Evolutionary conservation across 176 grass and related monocot species (phyloP).

Genomic region (Areca catechu): DNA sequence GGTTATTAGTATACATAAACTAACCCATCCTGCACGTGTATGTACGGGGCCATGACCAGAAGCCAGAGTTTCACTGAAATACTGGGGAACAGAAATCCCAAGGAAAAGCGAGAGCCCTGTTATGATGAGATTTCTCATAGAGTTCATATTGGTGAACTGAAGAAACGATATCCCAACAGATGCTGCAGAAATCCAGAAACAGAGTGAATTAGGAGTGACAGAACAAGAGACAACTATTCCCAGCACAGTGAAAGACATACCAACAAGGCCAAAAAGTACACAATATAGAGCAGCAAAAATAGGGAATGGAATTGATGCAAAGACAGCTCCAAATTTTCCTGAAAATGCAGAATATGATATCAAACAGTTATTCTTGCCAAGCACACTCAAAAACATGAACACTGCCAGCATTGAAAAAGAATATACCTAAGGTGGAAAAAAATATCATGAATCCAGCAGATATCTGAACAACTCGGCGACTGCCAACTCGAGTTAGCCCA

Average conservation of each 20-base stretch:
- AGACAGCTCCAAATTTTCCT: conserved; percentile 53
- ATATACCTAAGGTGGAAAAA: conserved; percentile 37
- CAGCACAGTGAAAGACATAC: conserved; percentile 20
- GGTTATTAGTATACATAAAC: conserved; percentile 3
- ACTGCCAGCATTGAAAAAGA: too few relatives aligned
- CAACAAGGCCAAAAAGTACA: conserved; percentile 39
- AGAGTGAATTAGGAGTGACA: neutral
- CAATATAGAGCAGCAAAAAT: conserved; percentile 50
- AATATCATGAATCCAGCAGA: conserved; percentile 55
- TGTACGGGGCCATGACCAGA: conserved; percentile 42
- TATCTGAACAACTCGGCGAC: conserved; percentile 46
- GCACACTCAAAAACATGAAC: too few relatives aligned
- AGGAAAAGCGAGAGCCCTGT: conserved; percentile 45
- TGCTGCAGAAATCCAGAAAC: conserved; percentile 27
- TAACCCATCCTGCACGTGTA: conserved; percentile 43
- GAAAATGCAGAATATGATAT: conserved; percentile 3
- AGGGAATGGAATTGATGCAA: conserved; percentile 50
- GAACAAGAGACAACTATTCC: neutral
- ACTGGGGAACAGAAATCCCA: conserved; percentile 49
- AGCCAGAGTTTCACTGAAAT: conserved; percentile 35
- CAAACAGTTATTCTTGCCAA: too few relatives aligned
- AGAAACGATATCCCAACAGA: conserved; percentile 50
- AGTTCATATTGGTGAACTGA: conserved; percentile 57
- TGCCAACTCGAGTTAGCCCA: conserved; percentile 47
- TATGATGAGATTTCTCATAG: conserved; percentile 46